These are phyloP conservation scores for Aphanomyces invadans DNA, from an alignment of 352 stramenopile genomes.

Conservation along the genomic window DNA sequence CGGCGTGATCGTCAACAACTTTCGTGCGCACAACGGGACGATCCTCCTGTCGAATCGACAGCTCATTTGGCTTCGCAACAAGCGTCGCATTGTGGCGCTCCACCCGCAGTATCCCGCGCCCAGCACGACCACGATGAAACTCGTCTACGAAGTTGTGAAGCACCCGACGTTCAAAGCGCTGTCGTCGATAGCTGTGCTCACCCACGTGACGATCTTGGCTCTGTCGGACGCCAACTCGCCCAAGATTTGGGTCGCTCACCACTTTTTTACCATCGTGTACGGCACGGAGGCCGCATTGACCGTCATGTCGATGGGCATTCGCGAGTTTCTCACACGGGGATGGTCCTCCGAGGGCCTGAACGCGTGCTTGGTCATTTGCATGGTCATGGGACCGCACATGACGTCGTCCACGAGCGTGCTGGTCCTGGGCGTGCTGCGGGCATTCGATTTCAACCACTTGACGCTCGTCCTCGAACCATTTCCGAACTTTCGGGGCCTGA, in stretches of 20 bases:
- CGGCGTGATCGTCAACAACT: slow-evolving; percentile 84
- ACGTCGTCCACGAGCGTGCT: slow-evolving; percentile 54
- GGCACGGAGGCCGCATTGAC: slow-evolving; percentile 56
- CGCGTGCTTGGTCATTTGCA: slow-evolving; percentile 24
- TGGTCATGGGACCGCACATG: slow-evolving; percentile 30
- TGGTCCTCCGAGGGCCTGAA: slow-evolving; percentile 20
- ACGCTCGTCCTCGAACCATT: slow-evolving; percentile 67
- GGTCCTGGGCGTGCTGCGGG: slow-evolving; percentile 65
- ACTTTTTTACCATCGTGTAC: slow-evolving; percentile 74
- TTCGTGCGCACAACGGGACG: slow-evolving; percentile 74
- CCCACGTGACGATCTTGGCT: slow-evolving; percentile 64
- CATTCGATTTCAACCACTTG: slow-evolving; percentile 79
- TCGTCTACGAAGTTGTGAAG: slow-evolving; percentile 58
- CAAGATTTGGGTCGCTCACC: slow-evolving; percentile 67
- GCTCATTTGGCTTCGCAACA: slow-evolving; percentile 71
- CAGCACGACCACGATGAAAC: slow-evolving; percentile 46
- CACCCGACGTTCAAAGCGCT: slow-evolving; percentile 54
- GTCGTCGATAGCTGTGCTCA: slow-evolving; percentile 49
- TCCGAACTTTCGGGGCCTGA: slow-evolving; percentile 38
- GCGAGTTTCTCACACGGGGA: slow-evolving; percentile 49
- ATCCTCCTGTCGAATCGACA: slow-evolving; percentile 66
- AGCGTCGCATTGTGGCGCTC: slow-evolving; percentile 49
- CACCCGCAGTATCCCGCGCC: slow-evolving; percentile 65
- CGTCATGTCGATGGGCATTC: slow-evolving; percentile 65
- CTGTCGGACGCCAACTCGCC: slow-evolving; percentile 12